Conservation (phyloP, 306 rosid genomes). For the Castanea crenata region DNA sequence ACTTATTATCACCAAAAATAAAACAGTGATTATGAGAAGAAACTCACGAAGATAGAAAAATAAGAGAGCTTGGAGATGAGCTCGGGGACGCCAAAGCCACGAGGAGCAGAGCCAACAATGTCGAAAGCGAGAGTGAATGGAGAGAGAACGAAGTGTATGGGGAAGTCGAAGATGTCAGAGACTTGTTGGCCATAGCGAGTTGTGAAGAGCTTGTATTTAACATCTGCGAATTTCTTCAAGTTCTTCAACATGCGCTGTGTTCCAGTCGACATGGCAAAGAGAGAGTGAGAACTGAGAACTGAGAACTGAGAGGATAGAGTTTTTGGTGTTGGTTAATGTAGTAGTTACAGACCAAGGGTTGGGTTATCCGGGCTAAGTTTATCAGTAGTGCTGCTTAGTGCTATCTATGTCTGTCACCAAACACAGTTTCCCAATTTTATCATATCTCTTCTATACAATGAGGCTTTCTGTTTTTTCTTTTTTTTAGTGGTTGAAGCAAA, state of each 20-base stretch:
- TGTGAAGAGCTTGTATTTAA: slow-evolving; percentile 53
- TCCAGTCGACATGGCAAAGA: slow-evolving; percentile 50
- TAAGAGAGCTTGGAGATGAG: slow-evolving; percentile 83
- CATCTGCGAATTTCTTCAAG: slow-evolving; percentile 47
- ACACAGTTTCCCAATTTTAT: background rate
- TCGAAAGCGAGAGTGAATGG: slow-evolving; percentile 77
- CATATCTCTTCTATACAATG: too few species aligned
- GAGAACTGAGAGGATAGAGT: slow-evolving; percentile 3
- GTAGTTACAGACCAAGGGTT: background rate
- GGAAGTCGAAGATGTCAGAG: slow-evolving; percentile 68
- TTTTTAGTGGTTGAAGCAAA: too few species aligned
- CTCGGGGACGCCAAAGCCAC: slow-evolving; percentile 97
- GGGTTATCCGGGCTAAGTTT: background rate
- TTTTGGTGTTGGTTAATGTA: background rate
- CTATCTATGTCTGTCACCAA: background rate
- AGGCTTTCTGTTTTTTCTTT: too few species aligned
- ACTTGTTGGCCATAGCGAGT: slow-evolving; percentile 65
- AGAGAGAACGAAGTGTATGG: slow-evolving; percentile 65
- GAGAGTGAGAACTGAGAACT: background rate
- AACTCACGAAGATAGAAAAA: slow-evolving; percentile 79
- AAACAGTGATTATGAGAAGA: background rate
- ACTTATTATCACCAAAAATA: background rate
- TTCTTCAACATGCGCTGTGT: slow-evolving; percentile 43
- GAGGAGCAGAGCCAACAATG: slow-evolving; percentile 89
- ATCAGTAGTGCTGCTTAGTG: background rate